phyloP scores from a whole-genome alignment of 2,329 filamentous ascomycete genomes.

The Coniochaeta pulveracea region DNA sequence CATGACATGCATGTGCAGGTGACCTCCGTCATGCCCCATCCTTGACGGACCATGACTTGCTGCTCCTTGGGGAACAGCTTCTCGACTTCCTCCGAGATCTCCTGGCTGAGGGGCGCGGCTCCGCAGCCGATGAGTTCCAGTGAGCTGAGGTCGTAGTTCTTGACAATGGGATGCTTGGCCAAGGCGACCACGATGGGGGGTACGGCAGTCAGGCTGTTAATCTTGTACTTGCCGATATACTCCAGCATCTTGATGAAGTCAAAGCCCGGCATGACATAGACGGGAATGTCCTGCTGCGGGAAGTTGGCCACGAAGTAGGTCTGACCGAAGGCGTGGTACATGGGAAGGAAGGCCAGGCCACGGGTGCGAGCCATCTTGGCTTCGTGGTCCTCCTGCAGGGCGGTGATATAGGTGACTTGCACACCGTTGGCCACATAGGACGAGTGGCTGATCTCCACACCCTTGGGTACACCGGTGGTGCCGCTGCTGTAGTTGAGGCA shows the following conservation, averaged over 20 bases:
- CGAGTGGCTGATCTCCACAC: conserved; percentile 69
- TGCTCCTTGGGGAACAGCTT: conserved; percentile 33
- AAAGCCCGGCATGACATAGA: conserved; percentile 72
- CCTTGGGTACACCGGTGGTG: conserved; percentile 75
- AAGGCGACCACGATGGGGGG: conserved; percentile 67
- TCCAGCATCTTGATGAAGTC: conserved; percentile 63
- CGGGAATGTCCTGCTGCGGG: conserved; percentile 44
- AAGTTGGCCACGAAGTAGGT: conserved; percentile 54
- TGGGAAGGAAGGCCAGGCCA: conserved; percentile 59
- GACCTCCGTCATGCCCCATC: conserved; percentile 81
- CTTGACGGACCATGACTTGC: conserved; percentile 44
- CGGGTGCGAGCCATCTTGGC: conserved; percentile 24
- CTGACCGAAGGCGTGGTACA: conserved; percentile 68
- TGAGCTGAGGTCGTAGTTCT: conserved; percentile 57
- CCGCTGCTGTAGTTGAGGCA: conserved; percentile 72
- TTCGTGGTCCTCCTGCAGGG: conserved; percentile 32
- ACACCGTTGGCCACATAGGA: conserved; percentile 64
- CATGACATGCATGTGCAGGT: conserved; percentile 62
- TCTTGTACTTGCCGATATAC: conserved; percentile 54
- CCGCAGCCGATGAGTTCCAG: conserved; percentile 50
- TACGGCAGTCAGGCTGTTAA: conserved; percentile 56
- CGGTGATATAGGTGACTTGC: conserved; percentile 40
- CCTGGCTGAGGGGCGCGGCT: conserved; percentile 55
- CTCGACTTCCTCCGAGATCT: conserved; percentile 47
- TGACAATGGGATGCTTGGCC: conserved; percentile 56